Evolutionary conservation across 163 green algal species (phyloP).

Genomic region (Prototheca wickerhamii): DNA sequence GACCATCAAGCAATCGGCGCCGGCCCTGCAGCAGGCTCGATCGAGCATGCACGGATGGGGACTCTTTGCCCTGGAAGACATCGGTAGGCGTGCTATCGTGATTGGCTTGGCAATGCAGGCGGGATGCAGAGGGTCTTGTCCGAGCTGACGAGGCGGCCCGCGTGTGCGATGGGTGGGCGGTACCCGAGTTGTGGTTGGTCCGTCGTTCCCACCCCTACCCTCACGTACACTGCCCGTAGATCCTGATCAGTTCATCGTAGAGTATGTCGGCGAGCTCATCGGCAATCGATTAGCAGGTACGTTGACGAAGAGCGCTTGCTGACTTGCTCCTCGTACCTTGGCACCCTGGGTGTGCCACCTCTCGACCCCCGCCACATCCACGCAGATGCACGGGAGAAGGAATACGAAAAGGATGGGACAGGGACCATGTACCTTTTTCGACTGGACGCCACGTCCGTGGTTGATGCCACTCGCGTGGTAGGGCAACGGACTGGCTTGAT

Average conservation of each 20-base stretch:
- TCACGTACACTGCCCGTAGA: not conserved
- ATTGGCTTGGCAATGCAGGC: too few relatives aligned
- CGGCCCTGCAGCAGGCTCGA: too few relatives aligned
- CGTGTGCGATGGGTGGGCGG: too few relatives aligned
- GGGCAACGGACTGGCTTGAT: not conserved
- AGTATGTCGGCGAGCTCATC: conserved; percentile 47
- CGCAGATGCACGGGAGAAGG: conserved; percentile 10
- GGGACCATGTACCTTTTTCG: conserved; percentile 37
- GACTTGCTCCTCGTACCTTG: not conserved
- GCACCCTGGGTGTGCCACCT: not conserved
- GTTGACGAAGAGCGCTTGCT: not conserved
- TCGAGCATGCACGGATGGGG: too few relatives aligned
- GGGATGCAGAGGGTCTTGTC: too few relatives aligned
- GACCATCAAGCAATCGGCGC: too few relatives aligned
- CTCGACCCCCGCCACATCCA: not conserved
- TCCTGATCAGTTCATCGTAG: conserved; percentile 32
- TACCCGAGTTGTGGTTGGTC: too few relatives aligned
- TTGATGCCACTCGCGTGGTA: conserved; percentile 51
- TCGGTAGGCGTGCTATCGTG: too few relatives aligned
- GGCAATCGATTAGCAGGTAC: conserved; percentile 13
- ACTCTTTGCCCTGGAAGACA: too few relatives aligned
- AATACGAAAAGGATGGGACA: conserved; percentile 20
- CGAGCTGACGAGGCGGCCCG: too few relatives aligned
- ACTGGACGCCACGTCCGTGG: conserved; percentile 23
- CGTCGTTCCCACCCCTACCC: too few relatives aligned